Evolutionary conservation across 768 basidiomycete genomes (phyloP).

Genomic region (Hirschioporus abietinus): DNA sequence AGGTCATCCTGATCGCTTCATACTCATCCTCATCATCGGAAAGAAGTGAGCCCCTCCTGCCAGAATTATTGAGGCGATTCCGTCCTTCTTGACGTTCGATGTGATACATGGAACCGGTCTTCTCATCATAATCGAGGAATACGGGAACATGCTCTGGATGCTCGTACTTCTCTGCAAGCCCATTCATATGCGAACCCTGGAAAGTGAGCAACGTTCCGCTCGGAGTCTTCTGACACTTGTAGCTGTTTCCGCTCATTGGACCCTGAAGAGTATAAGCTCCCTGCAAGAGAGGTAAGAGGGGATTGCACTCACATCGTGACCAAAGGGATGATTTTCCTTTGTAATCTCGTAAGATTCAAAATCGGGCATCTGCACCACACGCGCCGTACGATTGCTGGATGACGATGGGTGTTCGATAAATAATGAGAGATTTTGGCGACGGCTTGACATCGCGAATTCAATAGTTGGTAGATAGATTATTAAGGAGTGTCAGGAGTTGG

Average conservation of each 20-base stretch:
- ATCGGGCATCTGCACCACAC: not conserved
- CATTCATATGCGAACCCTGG: not conserved
- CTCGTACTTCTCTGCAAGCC: not conserved
- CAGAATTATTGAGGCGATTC: not conserved
- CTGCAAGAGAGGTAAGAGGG: too few species aligned
- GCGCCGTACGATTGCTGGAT: not conserved
- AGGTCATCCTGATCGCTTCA: not conserved
- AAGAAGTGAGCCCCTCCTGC: not conserved
- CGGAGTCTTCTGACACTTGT: not conserved
- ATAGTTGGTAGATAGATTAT: not conserved
- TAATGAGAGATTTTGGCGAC: not conserved
- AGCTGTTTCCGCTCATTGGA: not conserved
- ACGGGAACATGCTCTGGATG: not conserved
- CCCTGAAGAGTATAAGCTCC: not conserved
- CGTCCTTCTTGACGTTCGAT: not conserved
- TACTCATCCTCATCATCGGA: not conserved
- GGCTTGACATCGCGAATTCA: not conserved
- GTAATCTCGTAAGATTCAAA: not conserved
- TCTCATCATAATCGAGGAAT: not conserved
- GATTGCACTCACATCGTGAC: not conserved
- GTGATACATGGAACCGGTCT: not conserved
- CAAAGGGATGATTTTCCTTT: not conserved
- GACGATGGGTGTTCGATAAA: not conserved
- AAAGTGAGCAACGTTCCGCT: not conserved
- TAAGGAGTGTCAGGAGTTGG: not conserved